Evolutionary conservation across 768 basidiomycete genomes (phyloP).

Genomic region (Rhodotorula paludigena): DNA sequence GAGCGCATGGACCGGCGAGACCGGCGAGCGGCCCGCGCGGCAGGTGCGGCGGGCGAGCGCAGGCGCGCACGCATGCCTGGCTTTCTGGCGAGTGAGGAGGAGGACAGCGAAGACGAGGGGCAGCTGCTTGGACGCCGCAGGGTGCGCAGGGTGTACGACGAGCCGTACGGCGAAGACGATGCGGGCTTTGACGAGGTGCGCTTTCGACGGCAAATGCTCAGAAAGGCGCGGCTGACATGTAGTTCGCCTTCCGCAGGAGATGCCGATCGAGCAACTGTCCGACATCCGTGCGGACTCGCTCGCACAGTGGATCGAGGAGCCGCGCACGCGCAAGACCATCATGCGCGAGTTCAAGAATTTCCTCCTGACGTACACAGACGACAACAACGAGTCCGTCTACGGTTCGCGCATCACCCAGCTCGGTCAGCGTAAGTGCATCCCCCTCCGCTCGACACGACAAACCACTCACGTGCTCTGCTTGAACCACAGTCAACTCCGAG

Average conservation of each 20-base stretch:
- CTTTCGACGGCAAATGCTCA: not conserved
- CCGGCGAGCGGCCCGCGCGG: conserved; percentile 63
- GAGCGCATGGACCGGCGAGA: conserved; percentile 82
- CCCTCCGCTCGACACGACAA: not conserved
- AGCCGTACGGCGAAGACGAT: conserved; percentile 80
- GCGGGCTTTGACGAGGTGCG: conserved; percentile 81
- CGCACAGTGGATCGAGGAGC: conserved; percentile 93
- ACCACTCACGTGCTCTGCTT: not conserved
- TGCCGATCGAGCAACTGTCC: conserved; percentile 89
- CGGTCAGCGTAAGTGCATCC: conserved; percentile 73
- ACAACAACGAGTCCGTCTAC: conserved; percentile 83
- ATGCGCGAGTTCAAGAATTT: conserved; percentile 90
- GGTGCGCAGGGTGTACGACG: conserved; percentile 87
- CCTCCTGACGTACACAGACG: conserved; percentile 91
- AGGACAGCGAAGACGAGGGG: conserved; percentile 62
- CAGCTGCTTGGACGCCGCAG: conserved; percentile 63
- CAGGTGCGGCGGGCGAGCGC: conserved; percentile 56
- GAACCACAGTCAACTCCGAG: conserved; percentile 79
- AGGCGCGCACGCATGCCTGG: conserved; percentile 75
- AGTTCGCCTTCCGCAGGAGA: conserved; percentile 59
- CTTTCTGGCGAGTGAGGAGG: conserved; percentile 78
- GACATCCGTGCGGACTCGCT: conserved; percentile 98
- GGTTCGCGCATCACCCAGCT: conserved; percentile 87
- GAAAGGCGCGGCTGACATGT: not conserved
- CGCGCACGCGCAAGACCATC: conserved; percentile 83